Evolutionary conservation across 768 basidiomycete genomes (phyloP).

Genomic region (Auricularia cornea): DNA sequence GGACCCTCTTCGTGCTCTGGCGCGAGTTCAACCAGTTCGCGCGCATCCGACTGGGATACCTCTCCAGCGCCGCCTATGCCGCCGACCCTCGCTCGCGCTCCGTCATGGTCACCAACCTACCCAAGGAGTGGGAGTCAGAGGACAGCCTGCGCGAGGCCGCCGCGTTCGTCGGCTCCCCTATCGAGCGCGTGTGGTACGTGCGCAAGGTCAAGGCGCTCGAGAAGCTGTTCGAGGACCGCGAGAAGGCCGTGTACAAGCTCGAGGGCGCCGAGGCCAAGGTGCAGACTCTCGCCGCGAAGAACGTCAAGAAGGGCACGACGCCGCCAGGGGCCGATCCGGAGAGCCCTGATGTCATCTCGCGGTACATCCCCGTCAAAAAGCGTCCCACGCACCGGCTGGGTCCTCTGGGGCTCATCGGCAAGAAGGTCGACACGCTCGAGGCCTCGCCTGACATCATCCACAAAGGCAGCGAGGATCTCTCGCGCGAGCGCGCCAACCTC

Average conservation of each 20-base stretch:
- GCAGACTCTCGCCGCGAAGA: constrained; percentile 17
- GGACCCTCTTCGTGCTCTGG: constrained; percentile 78
- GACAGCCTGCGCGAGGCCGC: constrained; percentile 2
- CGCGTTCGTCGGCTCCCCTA: not conserved
- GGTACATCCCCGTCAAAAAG: constrained; percentile 41
- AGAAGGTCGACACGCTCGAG: constrained; percentile 89
- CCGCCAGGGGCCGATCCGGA: constrained; percentile 19
- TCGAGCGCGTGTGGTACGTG: constrained; percentile 3
- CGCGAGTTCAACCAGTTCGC: constrained; percentile 76
- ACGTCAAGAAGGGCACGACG: constrained; percentile 16
- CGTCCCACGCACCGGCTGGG: constrained; percentile 76
- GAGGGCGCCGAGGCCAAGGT: constrained; percentile 79
- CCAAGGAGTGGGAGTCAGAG: not conserved
- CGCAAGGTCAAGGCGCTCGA: constrained; percentile 4
- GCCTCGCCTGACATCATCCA: constrained; percentile 79
- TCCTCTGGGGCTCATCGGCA: constrained; percentile 58
- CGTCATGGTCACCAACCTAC: constrained; percentile 6
- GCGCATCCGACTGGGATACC: constrained; percentile 45
- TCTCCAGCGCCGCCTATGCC: constrained; percentile 1
- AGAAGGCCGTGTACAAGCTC: constrained; percentile 40
- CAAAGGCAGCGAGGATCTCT: constrained; percentile 43
- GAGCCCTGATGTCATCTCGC: constrained; percentile 37
- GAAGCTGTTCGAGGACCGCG: constrained; percentile 3
- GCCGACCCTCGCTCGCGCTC: constrained; percentile 1
- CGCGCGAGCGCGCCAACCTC: constrained; percentile 34